Base-by-base conservation (phyloP, 805 yeast species). In the Yamadazyma philogaea region DNA sequence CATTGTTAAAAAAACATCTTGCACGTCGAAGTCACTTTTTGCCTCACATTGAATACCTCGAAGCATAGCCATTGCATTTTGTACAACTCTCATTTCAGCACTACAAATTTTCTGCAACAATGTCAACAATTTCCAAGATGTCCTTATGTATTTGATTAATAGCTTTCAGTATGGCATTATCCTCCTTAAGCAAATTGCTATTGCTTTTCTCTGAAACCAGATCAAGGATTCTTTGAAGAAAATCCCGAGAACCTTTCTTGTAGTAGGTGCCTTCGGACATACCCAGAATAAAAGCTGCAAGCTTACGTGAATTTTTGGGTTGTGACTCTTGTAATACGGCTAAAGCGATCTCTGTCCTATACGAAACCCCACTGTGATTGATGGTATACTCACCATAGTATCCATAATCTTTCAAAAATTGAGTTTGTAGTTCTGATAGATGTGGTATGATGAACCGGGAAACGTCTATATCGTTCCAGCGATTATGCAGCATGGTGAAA, bases 351-450 rank as follows among this genome's bases (percentile, higher is more conserved):
- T 81, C 80, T 0, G 87, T 77, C 39, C 96, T 67, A 57, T 82
- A 89, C 10, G 95, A 87, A 1, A 81, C 59, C 2, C 67, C 74
- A 1, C 63, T 67, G 4, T 46, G 40, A 31, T 70, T 74, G 2
- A 87, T 59, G 0, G 95, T 84, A 58, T 87, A 90, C 22, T 86
- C 91, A 1, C 84, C 93, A 57, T 61, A 76, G 54, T 87, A 91
- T 7, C 75, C 82, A 31, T 63, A 48, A 2, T 68, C 61, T 48
- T 72, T 62, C 32, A 90, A 64, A 53, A 72, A 81, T 8, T 61
- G 63, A 1, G 47, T 47, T 32, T 79, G 82, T 1, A 48, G 40
- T 0, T 61, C 59, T 4, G 54, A 56, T 5, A 67, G 47, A 19
- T 81, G 52, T 2, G 53, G 46, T 2, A 56, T 31, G 2, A 87